phyloP scores from a whole-genome alignment of 2,329 filamentous ascomycete species.

The Diplodia intermedia region DNA sequence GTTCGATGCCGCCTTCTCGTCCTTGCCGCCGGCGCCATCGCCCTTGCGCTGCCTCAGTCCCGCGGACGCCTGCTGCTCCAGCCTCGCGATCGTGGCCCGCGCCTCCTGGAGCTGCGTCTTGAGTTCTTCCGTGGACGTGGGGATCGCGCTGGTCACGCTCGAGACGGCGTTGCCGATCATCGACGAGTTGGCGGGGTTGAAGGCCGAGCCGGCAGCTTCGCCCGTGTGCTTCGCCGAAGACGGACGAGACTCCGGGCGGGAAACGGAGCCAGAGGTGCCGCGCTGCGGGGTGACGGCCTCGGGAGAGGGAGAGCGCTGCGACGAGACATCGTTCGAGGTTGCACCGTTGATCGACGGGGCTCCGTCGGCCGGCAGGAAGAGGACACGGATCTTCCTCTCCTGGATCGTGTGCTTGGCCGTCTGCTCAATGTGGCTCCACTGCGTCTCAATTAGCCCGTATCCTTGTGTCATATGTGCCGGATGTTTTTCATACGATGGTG shows the following conservation, averaged over 20 bases:
- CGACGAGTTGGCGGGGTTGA: conserved; percentile 51
- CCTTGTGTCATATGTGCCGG: conserved; percentile 31
- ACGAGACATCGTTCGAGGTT: conserved; percentile 37
- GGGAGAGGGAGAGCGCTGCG: conserved; percentile 63
- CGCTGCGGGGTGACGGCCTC: conserved; percentile 58
- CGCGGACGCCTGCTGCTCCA: conserved; percentile 70
- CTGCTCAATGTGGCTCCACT: conserved; percentile 80
- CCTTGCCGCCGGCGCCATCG: conserved; percentile 51
- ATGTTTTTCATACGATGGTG: conserved; percentile 71
- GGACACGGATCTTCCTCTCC: conserved; percentile 95
- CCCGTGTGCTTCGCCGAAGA: conserved; percentile 50
- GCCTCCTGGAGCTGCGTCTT: conserved; percentile 77
- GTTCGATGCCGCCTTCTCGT: conserved; percentile 59
- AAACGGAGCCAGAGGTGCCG: conserved; percentile 45
- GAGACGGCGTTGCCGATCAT: conserved; percentile 55
- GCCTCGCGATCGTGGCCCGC: conserved; percentile 72
- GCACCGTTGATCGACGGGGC: conserved; percentile 43
- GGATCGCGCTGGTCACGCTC: conserved; percentile 56
- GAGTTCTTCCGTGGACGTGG: conserved; percentile 66
- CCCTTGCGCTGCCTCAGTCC: conserved; percentile 77
- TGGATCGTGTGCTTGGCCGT: conserved; percentile 78
- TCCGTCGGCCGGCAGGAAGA: conserved; percentile 72
- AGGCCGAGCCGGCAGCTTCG: conserved; percentile 50
- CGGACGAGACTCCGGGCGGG: conserved; percentile 49
- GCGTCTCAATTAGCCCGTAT: conserved; percentile 35